Evolutionary conservation across 495 filamentous ascomycete species (phyloP), one percentile per base, ranked within the genome.

Genomic region (Lophiotrema nucula): DNA sequence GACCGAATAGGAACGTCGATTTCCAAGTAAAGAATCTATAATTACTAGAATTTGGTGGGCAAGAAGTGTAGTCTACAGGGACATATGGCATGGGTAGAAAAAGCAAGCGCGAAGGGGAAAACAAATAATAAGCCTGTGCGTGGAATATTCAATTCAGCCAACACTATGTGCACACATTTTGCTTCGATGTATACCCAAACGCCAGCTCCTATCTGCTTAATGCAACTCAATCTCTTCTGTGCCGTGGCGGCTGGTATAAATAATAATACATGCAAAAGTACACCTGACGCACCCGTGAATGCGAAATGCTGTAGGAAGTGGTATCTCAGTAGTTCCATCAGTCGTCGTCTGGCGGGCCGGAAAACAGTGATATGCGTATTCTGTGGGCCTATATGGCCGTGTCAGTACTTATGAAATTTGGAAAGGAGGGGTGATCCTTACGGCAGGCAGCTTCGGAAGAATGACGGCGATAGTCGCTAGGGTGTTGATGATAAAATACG

Each of bases 401-500:
- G 18, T 45, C 1, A 33, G 39, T 18, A 43, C 2, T 46, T 37
- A n/a, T 22, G 5, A 3, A 12, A 12, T 2, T 35, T 10, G 2
- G 13, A 33, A 15, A 13, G 6, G 28, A 37, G 33, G 1, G 21
- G 26, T 13, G 23, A 16, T 19, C 81, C 92, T 73, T 80, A 97
- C 93, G 67, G 85, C 89, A 56, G 93, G 93, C 62, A 98, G 74
- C 74, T 98, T 98, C 25, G 93, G 93, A 69, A 98, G 90, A 43
- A 98, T 87, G 49, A 97, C 93, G 4, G 77, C 90, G 62, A 97
- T 74, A 22, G 92, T 89, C 44, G 93, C 93, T 61, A 96, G 76
- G 66, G 92, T 90, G 76, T 98, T 98, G 76, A 98, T 92, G 65
- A 86, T 90, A 70, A 98, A 98, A 73, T 96, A 96, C 18, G 88